These are phyloP conservation scores for Physcomitrium patens DNA, from an alignment of 225 moss, liverwort and hornwort species.

Conservation along the genomic window DNA sequence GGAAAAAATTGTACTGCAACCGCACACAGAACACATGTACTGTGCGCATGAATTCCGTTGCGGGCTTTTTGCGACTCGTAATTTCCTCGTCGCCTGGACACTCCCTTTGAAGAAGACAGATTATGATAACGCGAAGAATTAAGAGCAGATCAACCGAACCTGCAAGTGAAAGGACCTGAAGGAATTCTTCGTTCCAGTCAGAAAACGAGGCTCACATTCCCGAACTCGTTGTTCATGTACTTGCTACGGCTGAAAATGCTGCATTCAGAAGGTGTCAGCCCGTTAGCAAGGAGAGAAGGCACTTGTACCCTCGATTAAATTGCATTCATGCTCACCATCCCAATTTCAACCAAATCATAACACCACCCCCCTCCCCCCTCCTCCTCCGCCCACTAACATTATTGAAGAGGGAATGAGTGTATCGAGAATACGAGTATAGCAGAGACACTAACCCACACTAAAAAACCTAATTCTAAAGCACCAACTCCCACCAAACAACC, in stretches of 20 bases:
- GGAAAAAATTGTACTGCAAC: background rate
- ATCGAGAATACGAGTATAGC: no score
- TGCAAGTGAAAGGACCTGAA: slow-evolving; percentile 57
- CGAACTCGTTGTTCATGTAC: slow-evolving; percentile 54
- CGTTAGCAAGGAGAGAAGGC: background rate
- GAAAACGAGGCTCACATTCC: slow-evolving; percentile 73
- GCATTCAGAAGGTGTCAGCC: slow-evolving; percentile 15
- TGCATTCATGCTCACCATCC: background rate
- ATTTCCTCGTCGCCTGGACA: background rate
- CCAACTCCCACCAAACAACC: no score
- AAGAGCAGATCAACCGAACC: slow-evolving; percentile 35
- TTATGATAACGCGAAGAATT: background rate
- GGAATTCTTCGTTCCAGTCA: slow-evolving; percentile 49
- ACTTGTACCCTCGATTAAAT: background rate
- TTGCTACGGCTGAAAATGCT: slow-evolving; percentile 57
- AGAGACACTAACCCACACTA: no score
- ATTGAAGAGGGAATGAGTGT: no score
- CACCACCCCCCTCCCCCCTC: no score
- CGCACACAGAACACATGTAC: background rate
- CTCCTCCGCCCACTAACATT: no score
- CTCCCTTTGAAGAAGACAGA: slow-evolving; percentile 17
- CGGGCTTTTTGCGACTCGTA: background rate
- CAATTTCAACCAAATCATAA: no score
- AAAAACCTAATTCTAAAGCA: no score
- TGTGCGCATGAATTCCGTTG: background rate